Base-by-base conservation (phyloP, 1,284 basidiomycete species). In the Tylopilus sp. region DNA sequence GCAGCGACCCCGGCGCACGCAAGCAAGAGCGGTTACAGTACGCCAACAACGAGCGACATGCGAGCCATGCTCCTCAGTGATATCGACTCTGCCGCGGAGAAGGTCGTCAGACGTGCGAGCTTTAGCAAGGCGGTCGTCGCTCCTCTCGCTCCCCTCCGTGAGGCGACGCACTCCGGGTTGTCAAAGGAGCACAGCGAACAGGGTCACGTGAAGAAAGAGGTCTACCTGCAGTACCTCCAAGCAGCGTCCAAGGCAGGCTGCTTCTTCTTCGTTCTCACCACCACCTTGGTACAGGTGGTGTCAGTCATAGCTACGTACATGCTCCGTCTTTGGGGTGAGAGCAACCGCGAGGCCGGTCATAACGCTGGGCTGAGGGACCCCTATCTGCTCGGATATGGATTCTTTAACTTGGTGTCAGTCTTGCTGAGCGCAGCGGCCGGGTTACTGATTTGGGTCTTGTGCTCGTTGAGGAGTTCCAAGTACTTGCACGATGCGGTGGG, bases 151-250 rank as follows among this genome's bases (percentile, higher is more conserved):
- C 56, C 65, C 8, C 65, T 73, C 30, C 63, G 71, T 16, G 56
- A 71, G n/a, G 55, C 69, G 46, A 67, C 74, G 2, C 68, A 30
- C 2, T 21, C 72, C 31, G 82, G 80, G 3, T 60, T 78, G 12
- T 74, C 81, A 2, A 86, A 89, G 61, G 92, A 95, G 64, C 85
- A 92, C 60, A 77, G 76, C 37, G 91, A 95, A 59, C 84, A 87
- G 63, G 93, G 94, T 2, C 78, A 78, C 13, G 92, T 96, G 55
- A 94, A 94, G 68, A 62, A 66, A 29, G 71, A 77, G 16, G 88
- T 96, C 2, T 97, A 97, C 67, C 66, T 72, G 51, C 73, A 82
- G 51, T 97, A 96, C 65, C 78, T 96, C 61, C 70, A 79, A 52
- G 89, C 93, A 0, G 89, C 91, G 11, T 91, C 89, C 2, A 81